Percentiles rank a stretch among this genome's conserved stretches.
These are phyloP conservation scores for Nakazawaea ambrosiae DNA, from an alignment of 805 yeast species.

Conservation along the genomic window DNA sequence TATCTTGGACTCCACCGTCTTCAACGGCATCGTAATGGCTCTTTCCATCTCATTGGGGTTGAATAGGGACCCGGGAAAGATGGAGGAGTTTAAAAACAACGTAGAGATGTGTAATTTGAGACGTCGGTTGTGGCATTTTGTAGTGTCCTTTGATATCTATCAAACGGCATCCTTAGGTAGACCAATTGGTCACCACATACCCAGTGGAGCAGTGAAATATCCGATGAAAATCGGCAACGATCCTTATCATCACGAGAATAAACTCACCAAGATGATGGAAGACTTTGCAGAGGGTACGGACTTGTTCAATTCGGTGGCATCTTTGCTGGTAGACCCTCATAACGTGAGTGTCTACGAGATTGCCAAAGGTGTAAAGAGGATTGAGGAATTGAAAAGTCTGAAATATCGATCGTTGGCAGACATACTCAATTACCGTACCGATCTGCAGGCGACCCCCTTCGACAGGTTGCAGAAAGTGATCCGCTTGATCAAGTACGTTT, in stretches of 20 bases:
- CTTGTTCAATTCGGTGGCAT: neutral
- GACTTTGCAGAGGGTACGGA: conserved; percentile 1
- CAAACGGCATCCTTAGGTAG: conserved; percentile 8
- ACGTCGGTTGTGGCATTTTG: conserved; percentile 8
- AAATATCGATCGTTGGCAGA: conserved; percentile 2
- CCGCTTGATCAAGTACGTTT: conserved; percentile 5
- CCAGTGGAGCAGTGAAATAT: conserved; percentile 1
- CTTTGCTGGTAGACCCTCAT: conserved; percentile 1
- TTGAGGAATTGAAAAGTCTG: conserved; percentile 1
- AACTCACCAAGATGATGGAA: neutral
- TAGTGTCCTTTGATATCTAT: conserved; percentile 4
- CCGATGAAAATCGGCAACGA: neutral
- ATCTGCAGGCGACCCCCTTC: neutral
- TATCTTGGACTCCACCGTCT: conserved; percentile 46
- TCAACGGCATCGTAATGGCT: conserved; percentile 50
- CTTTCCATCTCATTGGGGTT: conserved; percentile 64
- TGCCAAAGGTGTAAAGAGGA: neutral
- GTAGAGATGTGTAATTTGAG: conserved; percentile 6
- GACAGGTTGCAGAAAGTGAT: conserved; percentile 4
- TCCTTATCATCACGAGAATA: neutral
- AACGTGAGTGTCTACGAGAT: neutral
- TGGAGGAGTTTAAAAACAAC: conserved; percentile 4
- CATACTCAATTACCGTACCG: neutral
- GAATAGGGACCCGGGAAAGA: conserved; percentile 50
- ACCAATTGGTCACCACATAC: conserved; percentile 1